Evolutionary conservation across 495 filamentous ascomycete genomes (phyloP).

Genomic region (Lasiosphaeriaceae sp.): DNA sequence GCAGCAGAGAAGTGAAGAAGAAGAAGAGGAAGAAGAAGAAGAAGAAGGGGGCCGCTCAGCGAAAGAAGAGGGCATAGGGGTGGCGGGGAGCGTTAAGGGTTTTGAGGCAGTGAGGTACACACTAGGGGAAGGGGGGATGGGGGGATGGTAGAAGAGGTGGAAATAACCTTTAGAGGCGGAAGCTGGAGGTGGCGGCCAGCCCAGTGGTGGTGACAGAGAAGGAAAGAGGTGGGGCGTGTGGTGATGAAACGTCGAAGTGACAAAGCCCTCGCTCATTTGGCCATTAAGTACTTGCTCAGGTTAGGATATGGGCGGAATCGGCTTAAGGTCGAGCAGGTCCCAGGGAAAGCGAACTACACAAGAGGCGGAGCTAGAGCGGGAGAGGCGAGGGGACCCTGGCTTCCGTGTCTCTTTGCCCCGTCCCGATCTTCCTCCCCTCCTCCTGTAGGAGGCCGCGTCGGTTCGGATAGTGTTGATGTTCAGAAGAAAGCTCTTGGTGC

Average conservation of each 20-base stretch:
- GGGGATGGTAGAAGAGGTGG: slow-evolving; percentile 32
- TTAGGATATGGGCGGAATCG: slow-evolving; percentile 25
- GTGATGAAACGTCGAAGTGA: slow-evolving; percentile 49
- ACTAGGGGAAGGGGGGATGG: slow-evolving; percentile 11
- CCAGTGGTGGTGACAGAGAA: slow-evolving; percentile 37
- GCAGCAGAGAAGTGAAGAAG: slow-evolving; percentile 12
- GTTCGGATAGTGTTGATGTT: slow-evolving; percentile 10
- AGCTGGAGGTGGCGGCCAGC: slow-evolving; percentile 52
- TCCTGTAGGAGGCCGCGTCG: slow-evolving; percentile 11
- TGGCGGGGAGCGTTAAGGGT: slow-evolving; percentile 10
- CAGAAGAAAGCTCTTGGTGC: slow-evolving; percentile 7
- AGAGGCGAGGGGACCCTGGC: slow-evolving; percentile 30
- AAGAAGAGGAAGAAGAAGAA: slow-evolving; percentile 14
- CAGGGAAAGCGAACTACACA: slow-evolving; percentile 18
- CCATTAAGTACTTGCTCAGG: slow-evolving; percentile 33
- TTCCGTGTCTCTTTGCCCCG: slow-evolving; percentile 23
- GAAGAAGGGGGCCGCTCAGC: slow-evolving; percentile 12
- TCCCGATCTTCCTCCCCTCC: slow-evolving; percentile 21
- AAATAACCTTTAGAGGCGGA: slow-evolving; percentile 48
- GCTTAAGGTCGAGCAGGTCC: slow-evolving; percentile 18
- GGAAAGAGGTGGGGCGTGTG: slow-evolving; percentile 43
- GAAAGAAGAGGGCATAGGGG: slow-evolving; percentile 10
- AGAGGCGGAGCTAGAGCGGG: slow-evolving; percentile 29
- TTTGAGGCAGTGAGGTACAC: slow-evolving; percentile 12
- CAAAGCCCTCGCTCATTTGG: slow-evolving; percentile 46